Conservation (phyloP, 768 basidiomycete genomes). For the Boletus rubroflammeus region DNA sequence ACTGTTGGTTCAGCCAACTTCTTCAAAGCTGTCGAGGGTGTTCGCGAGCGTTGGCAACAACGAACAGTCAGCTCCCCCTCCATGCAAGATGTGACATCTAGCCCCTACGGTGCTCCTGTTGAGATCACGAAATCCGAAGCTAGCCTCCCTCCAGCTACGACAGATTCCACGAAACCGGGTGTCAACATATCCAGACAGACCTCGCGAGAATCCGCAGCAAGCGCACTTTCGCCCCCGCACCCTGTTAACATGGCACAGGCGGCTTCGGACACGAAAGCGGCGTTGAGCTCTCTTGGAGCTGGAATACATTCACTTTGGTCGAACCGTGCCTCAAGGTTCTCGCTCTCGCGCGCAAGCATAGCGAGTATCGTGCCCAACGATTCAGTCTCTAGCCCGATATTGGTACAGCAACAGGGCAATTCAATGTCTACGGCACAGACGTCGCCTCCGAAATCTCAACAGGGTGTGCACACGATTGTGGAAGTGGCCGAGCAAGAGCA, state of each 20-base stretch:
- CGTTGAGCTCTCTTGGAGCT: slow-evolving; percentile 39
- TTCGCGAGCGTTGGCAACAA: slow-evolving; percentile 68
- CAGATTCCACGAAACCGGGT: slow-evolving; percentile 15
- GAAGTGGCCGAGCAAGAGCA: slow-evolving; percentile 24
- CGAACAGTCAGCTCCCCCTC: slow-evolving; percentile 31
- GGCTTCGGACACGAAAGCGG: slow-evolving; percentile 32
- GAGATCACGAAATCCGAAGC: slow-evolving; percentile 32
- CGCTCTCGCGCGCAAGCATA: slow-evolving; percentile 32
- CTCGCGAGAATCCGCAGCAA: slow-evolving; percentile 26
- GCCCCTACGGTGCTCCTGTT: slow-evolving; percentile 20
- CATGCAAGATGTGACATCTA: slow-evolving; percentile 20
- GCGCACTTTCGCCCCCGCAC: slow-evolving; percentile 12
- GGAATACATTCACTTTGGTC: slow-evolving; percentile 50
- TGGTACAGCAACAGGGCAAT: neutral
- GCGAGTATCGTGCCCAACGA: slow-evolving; percentile 25
- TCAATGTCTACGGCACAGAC: slow-evolving; percentile 2
- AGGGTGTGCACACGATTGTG: slow-evolving; percentile 24
- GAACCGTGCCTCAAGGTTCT: slow-evolving; percentile 37
- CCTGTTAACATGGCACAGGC: slow-evolving; percentile 32
- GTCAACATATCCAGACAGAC: slow-evolving; percentile 17
- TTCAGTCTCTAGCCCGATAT: slow-evolving; percentile 13
- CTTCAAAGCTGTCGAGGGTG: slow-evolving; percentile 88
- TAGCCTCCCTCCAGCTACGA: slow-evolving; percentile 6
- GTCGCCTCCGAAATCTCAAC: slow-evolving; percentile 13
- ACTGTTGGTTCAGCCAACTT: slow-evolving; percentile 73